These are phyloP conservation scores for Ormosia semicastrata DNA, from an alignment of 306 rosid genomes.

Conservation along the genomic window DNA sequence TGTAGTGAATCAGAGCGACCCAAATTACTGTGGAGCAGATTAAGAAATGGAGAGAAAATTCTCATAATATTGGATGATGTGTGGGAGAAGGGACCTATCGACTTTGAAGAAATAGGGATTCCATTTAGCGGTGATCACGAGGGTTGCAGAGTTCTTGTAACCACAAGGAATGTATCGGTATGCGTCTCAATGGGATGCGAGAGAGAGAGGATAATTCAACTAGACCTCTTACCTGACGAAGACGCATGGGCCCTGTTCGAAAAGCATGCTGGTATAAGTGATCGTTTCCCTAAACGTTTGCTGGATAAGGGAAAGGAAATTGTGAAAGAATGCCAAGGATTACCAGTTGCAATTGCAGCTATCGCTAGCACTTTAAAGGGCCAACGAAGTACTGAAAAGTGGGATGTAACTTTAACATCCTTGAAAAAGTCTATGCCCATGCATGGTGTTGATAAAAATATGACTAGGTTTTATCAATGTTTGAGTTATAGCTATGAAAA, in stretches of 20 bases:
- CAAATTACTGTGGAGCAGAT: neutral
- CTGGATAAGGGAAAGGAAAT: neutral
- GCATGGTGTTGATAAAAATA: neutral
- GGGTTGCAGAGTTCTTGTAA: neutral
- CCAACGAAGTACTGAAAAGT: rapidly evolving
- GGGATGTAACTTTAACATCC: neutral
- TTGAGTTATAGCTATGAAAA: neutral
- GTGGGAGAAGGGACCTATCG: neutral
- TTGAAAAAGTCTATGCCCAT: neutral
- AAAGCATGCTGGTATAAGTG: neutral
- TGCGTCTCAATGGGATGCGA: neutral
- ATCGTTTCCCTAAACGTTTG: neutral
- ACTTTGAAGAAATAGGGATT: constrained; percentile 1
- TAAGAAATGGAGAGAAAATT: neutral
- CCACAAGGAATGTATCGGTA: neutral
- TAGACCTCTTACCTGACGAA: neutral
- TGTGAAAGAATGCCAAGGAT: constrained; percentile 20
- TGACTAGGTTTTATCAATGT: neutral
- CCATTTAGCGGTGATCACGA: neutral
- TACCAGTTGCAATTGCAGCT: constrained; percentile 7
- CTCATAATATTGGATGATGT: constrained; percentile 32
- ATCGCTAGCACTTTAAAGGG: neutral
- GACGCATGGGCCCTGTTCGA: neutral
- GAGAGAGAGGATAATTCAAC: neutral
- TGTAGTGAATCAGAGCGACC: neutral